These are phyloP conservation scores for Penicillium crystallinum DNA, from an alignment of 495 filamentous ascomycete genomes.

Conservation along the genomic window DNA sequence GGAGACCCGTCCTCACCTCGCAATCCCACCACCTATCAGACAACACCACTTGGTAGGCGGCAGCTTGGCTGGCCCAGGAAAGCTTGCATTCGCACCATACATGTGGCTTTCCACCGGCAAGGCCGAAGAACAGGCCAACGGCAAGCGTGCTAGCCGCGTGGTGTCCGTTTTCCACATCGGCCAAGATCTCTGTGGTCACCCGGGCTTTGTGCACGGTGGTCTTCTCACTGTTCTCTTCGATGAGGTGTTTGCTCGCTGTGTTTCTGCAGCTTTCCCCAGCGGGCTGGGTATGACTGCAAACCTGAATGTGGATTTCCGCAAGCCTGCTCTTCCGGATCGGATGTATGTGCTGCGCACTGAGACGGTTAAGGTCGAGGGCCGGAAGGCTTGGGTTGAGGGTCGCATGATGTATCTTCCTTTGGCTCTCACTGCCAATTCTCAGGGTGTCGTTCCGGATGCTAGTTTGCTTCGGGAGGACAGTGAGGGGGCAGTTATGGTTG, in stretches of 20 bases:
- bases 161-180: constrained; percentile 37
- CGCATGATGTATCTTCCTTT: constrained; percentile 27
- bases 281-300: constrained; percentile 57
- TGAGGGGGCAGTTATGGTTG: constrained; percentile 57
- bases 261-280: constrained; percentile 34
- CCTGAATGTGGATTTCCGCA: constrained; percentile 58
- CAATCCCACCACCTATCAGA: constrained; percentile 26
- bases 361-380: constrained; percentile 35
- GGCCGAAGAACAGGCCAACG: constrained; percentile 25
- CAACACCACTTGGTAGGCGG: constrained; percentile 38
- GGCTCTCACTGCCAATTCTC: constrained; percentile 6
- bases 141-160: constrained; percentile 15
- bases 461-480: constrained; percentile 31
- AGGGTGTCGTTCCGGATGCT: constrained; percentile 6
- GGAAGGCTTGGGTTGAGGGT: constrained; percentile 42
- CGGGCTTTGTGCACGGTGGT: constrained; percentile 40
- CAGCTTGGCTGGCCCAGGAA: constrained; percentile 60
- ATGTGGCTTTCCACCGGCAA: constrained; percentile 48
- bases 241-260: constrained; percentile 39
- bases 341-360: constrained; percentile 60
- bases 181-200: constrained; percentile 33
- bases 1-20: constrained; percentile 64
- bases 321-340: constrained; percentile 53
- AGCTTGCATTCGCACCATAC: constrained; percentile 72
- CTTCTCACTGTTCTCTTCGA: constrained; percentile 37